These are phyloP conservation scores for Phaeosphaeria sp. DNA, from an alignment of 2,329 filamentous ascomycete genomes.

Conservation along the genomic window DNA sequence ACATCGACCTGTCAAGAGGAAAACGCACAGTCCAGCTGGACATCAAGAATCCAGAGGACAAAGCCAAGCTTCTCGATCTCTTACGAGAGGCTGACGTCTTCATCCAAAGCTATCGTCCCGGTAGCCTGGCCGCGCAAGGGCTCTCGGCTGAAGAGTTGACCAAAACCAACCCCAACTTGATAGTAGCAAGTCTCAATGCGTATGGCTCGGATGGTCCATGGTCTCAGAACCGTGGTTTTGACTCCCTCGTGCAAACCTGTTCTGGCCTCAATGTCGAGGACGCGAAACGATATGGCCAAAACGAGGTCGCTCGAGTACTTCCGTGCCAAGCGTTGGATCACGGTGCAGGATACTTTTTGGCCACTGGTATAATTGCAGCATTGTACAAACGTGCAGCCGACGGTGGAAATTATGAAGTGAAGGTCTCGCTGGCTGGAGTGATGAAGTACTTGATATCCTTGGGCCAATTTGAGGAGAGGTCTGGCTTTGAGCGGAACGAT, in stretches of 20 bases:
- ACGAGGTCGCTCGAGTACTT: constrained; percentile 51
- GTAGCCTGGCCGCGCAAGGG: constrained; percentile 55
- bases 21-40: constrained; percentile 58
- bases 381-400: constrained; percentile 55
- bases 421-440: constrained; percentile 63
- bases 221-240: constrained; percentile 59
- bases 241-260: constrained; percentile 63
- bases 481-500: constrained; percentile 53
- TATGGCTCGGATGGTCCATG: constrained; percentile 60
- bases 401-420: constrained; percentile 60
- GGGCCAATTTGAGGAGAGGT: constrained; percentile 56
- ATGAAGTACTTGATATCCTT: constrained; percentile 65
- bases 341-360: constrained; percentile 62
- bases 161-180: constrained; percentile 52
- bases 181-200: constrained; percentile 61
- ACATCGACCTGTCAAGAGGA: constrained; percentile 55
- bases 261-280: constrained; percentile 64
- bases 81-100: constrained; percentile 61
- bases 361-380: constrained; percentile 60
- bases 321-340: constrained; percentile 67
- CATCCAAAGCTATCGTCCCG: constrained; percentile 61
- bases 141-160: constrained; percentile 50
- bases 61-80: constrained; percentile 50
- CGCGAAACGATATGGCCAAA: constrained; percentile 53
- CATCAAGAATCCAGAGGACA: constrained; percentile 53